Evolutionary conservation across 2,329 filamentous ascomycete species (phyloP).

Genomic region (Cryphonectria naterciae): DNA sequence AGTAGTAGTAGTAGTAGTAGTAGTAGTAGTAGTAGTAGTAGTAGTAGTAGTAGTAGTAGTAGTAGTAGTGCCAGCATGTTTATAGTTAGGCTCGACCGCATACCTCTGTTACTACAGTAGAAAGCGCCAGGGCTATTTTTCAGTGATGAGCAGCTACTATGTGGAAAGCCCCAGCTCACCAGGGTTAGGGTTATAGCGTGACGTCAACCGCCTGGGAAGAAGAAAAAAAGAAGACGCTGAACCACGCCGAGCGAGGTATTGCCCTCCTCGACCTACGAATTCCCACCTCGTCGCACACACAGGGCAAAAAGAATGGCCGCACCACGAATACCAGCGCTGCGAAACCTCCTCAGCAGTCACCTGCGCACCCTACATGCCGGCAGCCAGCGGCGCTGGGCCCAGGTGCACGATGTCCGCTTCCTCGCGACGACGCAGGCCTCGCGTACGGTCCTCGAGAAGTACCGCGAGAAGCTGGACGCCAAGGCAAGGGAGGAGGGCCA

Average conservation of each 20-base stretch:
- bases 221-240: background rate
- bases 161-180: background rate
- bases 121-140: too few species aligned
- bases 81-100: too few species aligned
- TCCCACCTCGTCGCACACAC: background rate
- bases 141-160: background rate
- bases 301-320: conserved; percentile 49
- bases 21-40: too few species aligned
- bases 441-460: conserved; percentile 77
- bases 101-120: too few species aligned
- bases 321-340: conserved; percentile 52
- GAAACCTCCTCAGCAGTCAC: conserved; percentile 46
- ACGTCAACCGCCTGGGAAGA: background rate
- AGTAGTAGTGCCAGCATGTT: too few species aligned
- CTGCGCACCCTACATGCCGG: conserved; percentile 39
- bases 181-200: background rate
- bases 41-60: too few species aligned
- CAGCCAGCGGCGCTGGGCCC: conserved; percentile 82
- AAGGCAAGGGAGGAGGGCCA: conserved; percentile 75
- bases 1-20: too few species aligned
- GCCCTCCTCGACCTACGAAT: background rate
- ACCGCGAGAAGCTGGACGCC: conserved; percentile 79
- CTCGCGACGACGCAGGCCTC: conserved; percentile 76
- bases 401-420: conserved; percentile 90
- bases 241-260: too few species aligned